Evolutionary conservation across 208 protist species (phyloP).

Genomic region (Acanthamoeba royreba): DNA sequence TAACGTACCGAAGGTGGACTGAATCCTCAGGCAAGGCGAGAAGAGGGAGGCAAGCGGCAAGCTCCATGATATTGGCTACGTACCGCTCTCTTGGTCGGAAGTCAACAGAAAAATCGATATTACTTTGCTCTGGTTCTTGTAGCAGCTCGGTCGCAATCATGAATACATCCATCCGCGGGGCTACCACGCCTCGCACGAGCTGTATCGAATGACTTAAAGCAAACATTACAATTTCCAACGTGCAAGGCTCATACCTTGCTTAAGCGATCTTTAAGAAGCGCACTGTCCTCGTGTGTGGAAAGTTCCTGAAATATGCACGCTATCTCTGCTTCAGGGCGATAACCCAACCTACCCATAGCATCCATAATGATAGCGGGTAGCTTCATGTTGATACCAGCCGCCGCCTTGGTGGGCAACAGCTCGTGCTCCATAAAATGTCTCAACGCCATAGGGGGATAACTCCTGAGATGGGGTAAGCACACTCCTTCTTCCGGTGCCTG

Average conservation of each 20-base stretch:
- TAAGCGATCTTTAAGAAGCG: not conserved
- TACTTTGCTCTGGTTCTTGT: not conserved
- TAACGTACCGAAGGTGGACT: not conserved
- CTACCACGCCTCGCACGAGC: not conserved
- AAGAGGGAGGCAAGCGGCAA: not conserved
- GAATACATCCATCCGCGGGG: not conserved
- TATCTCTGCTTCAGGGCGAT: not conserved
- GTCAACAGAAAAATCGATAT: not conserved
- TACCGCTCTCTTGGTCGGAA: not conserved
- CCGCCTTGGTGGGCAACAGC: not conserved
- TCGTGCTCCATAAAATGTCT: constrained; percentile 2
- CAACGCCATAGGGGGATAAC: not conserved
- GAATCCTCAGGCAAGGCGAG: not conserved
- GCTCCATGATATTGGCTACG: not conserved
- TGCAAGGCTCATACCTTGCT: not conserved
- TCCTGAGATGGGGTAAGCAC: not conserved
- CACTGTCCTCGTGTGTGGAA: not conserved
- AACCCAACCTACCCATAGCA: not conserved
- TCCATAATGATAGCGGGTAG: not conserved
- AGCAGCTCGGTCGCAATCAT: not conserved
- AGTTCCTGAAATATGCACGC: constrained; percentile 14
- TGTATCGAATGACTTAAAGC: not conserved
- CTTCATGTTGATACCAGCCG: constrained; percentile 1
- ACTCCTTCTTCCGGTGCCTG: too few species aligned
- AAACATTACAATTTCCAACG: not conserved